Evolutionary conservation across 75 land plant species (phyloP).

Genomic region (Selaginella moellendorffii): DNA sequence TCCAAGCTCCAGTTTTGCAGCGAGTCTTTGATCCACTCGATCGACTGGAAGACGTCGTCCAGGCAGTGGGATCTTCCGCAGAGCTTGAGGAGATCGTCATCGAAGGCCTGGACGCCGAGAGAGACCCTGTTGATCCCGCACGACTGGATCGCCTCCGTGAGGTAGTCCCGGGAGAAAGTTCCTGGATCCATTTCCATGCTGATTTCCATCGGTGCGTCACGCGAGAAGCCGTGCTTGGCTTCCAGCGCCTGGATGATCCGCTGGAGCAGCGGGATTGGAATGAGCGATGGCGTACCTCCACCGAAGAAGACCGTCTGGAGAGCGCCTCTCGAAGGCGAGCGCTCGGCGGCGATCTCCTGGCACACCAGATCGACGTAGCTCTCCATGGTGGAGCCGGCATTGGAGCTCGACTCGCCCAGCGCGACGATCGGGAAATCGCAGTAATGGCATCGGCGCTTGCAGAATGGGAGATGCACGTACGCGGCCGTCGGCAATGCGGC

Average conservation of each 20-base stretch:
- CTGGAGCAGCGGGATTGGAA: conserved; percentile 52
- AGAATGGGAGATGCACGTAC: conserved; percentile 93
- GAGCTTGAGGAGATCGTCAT: conserved; percentile 44
- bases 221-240: conserved; percentile 35
- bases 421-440: conserved; percentile 94
- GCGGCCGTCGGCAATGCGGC: conserved; percentile 38
- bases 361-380: conserved; percentile 46
- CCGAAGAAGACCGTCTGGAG: conserved; percentile 83
- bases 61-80: conserved; percentile 89
- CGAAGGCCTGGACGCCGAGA: conserved; percentile 92
- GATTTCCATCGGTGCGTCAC: conserved; percentile 34
- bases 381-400: conserved; percentile 46
- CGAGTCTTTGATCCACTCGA: conserved; percentile 38
- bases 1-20: conserved; percentile 85
- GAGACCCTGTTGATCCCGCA: conserved; percentile 80
- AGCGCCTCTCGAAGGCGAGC: conserved; percentile 14
- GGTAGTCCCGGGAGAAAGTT: conserved; percentile 38
- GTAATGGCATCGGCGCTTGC: conserved; percentile 85
- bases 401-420: conserved; percentile 43
- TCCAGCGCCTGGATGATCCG: conserved; percentile 34
- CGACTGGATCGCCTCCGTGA: conserved; percentile 37
- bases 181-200: conserved; percentile 98
- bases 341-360: conserved; percentile 34
- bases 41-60: conserved; percentile 60
- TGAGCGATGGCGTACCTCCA: conserved; percentile 88